phyloP scores from a whole-genome alignment of 331 rosid species.

The Acacia pycnantha region DNA sequence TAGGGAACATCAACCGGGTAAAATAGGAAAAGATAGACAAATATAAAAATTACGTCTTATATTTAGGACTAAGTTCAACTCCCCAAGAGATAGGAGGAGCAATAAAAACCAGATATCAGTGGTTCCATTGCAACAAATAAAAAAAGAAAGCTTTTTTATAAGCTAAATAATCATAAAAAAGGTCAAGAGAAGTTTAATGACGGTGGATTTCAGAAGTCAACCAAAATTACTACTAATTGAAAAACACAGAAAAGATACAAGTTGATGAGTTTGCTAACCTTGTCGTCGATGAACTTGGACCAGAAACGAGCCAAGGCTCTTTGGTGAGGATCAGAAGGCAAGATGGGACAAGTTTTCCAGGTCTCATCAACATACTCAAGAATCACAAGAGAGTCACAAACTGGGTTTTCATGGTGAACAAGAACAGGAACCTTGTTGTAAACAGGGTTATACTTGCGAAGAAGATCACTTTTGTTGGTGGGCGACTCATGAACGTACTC shows the following conservation, averaged over 20 bases:
- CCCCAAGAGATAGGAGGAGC: fast-evolving
- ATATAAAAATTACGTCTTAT: no score
- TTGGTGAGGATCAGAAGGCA: slow-evolving; percentile 6
- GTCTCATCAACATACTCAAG: slow-evolving; percentile 7
- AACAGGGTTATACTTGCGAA: slow-evolving; percentile 1
- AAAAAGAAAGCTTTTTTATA: no score
- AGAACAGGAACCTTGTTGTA: slow-evolving; percentile 20
- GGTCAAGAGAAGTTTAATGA: no score
- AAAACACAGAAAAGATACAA: not conserved
- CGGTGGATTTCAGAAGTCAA: not conserved
- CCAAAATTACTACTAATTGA: not conserved
- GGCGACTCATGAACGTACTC: not conserved
- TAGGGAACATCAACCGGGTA: no score
- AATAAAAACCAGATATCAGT: no score
- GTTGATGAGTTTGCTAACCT: not conserved
- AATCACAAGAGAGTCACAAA: slow-evolving; percentile 7
- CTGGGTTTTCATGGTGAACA: not conserved
- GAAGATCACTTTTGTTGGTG: slow-evolving; percentile 1
- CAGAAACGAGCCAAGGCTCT: slow-evolving; percentile 16
- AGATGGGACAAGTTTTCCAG: not conserved
- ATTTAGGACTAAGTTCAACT: no score
- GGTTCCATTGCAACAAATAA: no score
- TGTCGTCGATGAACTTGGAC: slow-evolving; percentile 18
- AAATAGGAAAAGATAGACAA: no score
- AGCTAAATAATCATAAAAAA: no score